Percentiles rank a stretch among this genome's conserved stretches.
Evolutionary conservation across 2,329 filamentous ascomycete genomes (phyloP).

Genomic region (Orbilia javanica): DNA sequence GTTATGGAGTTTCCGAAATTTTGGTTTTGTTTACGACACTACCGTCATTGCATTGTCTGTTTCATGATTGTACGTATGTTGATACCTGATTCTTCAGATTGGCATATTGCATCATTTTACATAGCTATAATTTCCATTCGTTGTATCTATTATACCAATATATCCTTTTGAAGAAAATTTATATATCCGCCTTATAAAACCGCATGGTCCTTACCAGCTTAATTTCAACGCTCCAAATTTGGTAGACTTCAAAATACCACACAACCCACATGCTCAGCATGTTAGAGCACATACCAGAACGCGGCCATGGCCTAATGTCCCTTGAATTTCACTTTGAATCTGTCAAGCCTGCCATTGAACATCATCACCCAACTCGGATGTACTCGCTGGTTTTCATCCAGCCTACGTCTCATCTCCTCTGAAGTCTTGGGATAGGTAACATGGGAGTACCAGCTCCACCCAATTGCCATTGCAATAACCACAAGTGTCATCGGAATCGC

Average conservation of each 20-base stretch:
- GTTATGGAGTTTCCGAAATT: slow-evolving; percentile 31
- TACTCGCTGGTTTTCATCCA: slow-evolving; percentile 11
- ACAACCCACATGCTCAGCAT: neutral
- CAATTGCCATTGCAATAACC: slow-evolving; percentile 17
- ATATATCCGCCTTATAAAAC: neutral
- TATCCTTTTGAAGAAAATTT: neutral
- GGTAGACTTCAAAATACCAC: slow-evolving; percentile 5
- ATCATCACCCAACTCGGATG: slow-evolving; percentile 6
- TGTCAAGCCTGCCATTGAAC: neutral
- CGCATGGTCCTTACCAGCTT: neutral
- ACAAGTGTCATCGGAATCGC: slow-evolving; percentile 19
- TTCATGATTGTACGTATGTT: neutral
- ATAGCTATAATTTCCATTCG: slow-evolving; percentile 17
- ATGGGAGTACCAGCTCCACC: slow-evolving; percentile 40
- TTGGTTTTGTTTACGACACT: neutral
- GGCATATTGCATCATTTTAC: neutral
- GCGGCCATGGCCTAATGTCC: too few relatives aligned
- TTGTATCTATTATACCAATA: slow-evolving; percentile 25
- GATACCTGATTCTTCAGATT: neutral
- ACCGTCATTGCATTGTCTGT: neutral
- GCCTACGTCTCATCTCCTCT: slow-evolving; percentile 15
- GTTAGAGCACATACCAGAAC: too few relatives aligned
- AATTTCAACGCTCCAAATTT: neutral
- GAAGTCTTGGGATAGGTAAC: slow-evolving; percentile 29
- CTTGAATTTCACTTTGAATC: neutral